Base-by-base conservation (phyloP, 768 basidiomycete genomes). In the Amyloporia xantha region DNA sequence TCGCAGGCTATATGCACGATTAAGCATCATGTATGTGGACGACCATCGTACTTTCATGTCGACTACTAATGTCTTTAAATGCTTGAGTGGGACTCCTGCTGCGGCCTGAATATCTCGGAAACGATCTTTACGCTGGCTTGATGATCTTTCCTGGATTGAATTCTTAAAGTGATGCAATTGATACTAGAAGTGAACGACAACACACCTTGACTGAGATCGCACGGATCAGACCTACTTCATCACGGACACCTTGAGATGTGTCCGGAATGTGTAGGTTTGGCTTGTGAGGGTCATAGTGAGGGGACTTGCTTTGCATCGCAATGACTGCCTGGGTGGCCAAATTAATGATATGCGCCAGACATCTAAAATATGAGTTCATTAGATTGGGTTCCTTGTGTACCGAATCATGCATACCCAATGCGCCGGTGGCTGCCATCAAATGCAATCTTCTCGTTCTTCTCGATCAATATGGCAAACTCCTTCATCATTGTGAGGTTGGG, bases 401-500 rank as follows among this genome's bases (percentile, higher is more conserved):
- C 6, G 7, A 17, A 13, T 5, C 4, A 15, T 4, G 41, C 51
- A 5, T 49, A 60, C 58, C 51, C 13, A n/a, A 63, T 53, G n/a
- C n/a, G n/a, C 4, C 49, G 28, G 17, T 52, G 41, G 13, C 51
- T 25, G 12, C 45, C 15, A 38, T 58, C 47, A 44, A 40, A 59
- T 1, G 26, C 5, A 4, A 23, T 20, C 4, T 55, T 50, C 11
- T 41, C 44, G n/a, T 38, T 30, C n/a, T 51, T 35, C 28, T 47
- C 4, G 10, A 55, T 30, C 12, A 17, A 38, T 10, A n/a, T 6
- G 1, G 51, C 54, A 21, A 73, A 63, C 12, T 64, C 55, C 0
- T 7, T 25, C 21, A 67, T 30, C 66, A 71, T 72, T 0, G 68
- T 70, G n/a, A 47, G 44, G 49, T 71, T 74, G 48, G 70, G 71